Base-by-base conservation (phyloP, 2,329 filamentous ascomycete genomes). In the Cordyceps cicadae region DNA sequence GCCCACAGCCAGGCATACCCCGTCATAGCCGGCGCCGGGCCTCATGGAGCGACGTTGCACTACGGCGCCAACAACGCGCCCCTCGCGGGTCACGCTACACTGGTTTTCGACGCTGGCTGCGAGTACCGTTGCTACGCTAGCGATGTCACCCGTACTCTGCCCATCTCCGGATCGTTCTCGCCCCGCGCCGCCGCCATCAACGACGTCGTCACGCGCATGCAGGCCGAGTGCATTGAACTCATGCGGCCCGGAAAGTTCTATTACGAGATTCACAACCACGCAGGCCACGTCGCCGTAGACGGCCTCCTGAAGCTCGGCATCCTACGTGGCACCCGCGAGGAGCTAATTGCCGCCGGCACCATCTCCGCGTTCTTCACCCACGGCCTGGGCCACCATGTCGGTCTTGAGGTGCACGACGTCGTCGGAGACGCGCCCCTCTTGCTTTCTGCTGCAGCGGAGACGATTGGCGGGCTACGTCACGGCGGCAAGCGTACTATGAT, bases 101-200 rank as follows among this genome's bases (percentile, higher is more conserved):
- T 97, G 37, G 86, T 95, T 21, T 78, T 99, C 5, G 93, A 99
- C 70, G 92, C 93, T 1, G 92, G 91, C 2, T 88, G 87, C 65
- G 93, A 97, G 73, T 96, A 86, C 74, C 76, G 86, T 54, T 87
- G 88, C 66, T 97, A 99, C 71, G 91, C 91, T 34, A 89, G 88
- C 61, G 93, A 97, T 72, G 86, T 97, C 32, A 97, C 94, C 0
- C 85, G 93, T 43, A 94, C 92, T 0, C 85, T 97, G 65, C 93
- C 93, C 5, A 75, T 97, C 24, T 82, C 81, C 15, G 89, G 89
- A 6, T 61, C 63, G 0, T 96, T 91, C 66, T 83, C 84, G 0
- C 72, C 79, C 15, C 88, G 93, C 70, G 87, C 87, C 0, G 81
- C 82, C 53, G 81, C 84, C 11, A 87, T 97, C 57, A 92, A 97